Conservation (phyloP, 1,139 yeast genomes). For the Kodamaea sp. region DNA sequence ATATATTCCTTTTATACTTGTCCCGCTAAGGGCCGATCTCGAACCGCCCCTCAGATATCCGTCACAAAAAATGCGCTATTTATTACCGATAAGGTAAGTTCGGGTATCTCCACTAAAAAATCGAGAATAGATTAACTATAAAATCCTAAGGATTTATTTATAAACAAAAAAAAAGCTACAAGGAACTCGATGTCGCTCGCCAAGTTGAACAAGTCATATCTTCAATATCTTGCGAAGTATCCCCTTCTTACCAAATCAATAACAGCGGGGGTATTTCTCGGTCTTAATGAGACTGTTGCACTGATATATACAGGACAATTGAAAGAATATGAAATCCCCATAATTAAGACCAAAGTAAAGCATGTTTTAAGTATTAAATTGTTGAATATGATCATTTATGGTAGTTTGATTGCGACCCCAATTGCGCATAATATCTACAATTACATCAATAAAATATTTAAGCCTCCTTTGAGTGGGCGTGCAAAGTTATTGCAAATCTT, state of each 20-base stretch:
- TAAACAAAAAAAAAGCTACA: background rate
- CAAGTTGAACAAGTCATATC: conserved; percentile 29
- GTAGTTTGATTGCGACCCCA: conserved; percentile 69
- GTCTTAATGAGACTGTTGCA: conserved; percentile 59
- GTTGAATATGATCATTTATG: conserved; percentile 68
- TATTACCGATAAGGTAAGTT: too few species aligned
- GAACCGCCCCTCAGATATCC: too few species aligned
- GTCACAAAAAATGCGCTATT: too few species aligned
- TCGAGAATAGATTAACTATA: too few species aligned
- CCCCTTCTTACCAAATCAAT: conserved; percentile 60
- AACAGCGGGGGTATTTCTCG: conserved; percentile 56
- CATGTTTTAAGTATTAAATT: conserved; percentile 48
- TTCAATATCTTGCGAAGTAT: conserved; percentile 37
- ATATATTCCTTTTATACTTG: too few species aligned
- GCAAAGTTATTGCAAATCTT: conserved; percentile 54
- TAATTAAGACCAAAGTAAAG: conserved; percentile 20
- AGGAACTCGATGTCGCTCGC: conserved; percentile 8
- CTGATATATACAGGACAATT: conserved; percentile 48
- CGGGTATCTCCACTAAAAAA: too few species aligned
- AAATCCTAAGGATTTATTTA: background rate
- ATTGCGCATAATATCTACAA: conserved; percentile 61
- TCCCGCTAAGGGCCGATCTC: too few species aligned
- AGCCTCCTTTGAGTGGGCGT: conserved; percentile 34
- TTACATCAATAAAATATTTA: conserved; percentile 41
- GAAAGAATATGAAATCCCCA: conserved; percentile 17